Conservation (phyloP, 2,329 filamentous ascomycete species). For the Phialocephala sp. region DNA sequence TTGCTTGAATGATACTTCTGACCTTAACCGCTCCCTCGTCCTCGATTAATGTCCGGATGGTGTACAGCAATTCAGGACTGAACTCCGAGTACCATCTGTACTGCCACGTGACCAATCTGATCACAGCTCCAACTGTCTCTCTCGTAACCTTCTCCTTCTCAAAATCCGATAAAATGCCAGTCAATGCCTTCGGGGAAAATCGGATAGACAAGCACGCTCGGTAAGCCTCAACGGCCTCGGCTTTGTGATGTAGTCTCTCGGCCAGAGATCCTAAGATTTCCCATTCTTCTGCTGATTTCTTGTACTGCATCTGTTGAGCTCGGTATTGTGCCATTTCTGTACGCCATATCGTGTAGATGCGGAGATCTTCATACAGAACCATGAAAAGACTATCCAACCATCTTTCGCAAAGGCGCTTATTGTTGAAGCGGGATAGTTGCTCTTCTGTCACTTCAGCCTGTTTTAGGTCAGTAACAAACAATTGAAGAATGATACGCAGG, state of each 20-base stretch:
- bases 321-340: slow-evolving; percentile 97
- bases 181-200: slow-evolving; percentile 92
- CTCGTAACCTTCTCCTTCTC: slow-evolving; percentile 80
- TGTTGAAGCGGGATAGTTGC: slow-evolving; percentile 88
- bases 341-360: slow-evolving; percentile 98
- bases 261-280: slow-evolving; percentile 94
- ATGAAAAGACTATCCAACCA: slow-evolving; percentile 99
- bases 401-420: slow-evolving; percentile 94
- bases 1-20: slow-evolving; percentile 94
- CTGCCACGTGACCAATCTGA: slow-evolving; percentile 94
- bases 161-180: slow-evolving; percentile 80
- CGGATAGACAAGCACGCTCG: slow-evolving; percentile 83
- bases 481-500: slow-evolving; percentile 31
- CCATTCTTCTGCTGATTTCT: slow-evolving; percentile 97
- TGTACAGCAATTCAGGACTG: slow-evolving; percentile 86
- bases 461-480: slow-evolving; percentile 28
- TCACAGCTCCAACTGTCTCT: slow-evolving; percentile 83
- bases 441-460: slow-evolving; percentile 70
- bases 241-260: slow-evolving; percentile 87
- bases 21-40: slow-evolving; percentile 98
- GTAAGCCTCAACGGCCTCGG: slow-evolving; percentile 93
- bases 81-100: slow-evolving; percentile 99
- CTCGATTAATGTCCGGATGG: slow-evolving; percentile 91
- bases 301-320: slow-evolving; percentile 92
- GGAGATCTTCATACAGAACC: slow-evolving; percentile 97